Conservation (phyloP, 1,139 yeast species). For the Yueomyces sp. region DNA sequence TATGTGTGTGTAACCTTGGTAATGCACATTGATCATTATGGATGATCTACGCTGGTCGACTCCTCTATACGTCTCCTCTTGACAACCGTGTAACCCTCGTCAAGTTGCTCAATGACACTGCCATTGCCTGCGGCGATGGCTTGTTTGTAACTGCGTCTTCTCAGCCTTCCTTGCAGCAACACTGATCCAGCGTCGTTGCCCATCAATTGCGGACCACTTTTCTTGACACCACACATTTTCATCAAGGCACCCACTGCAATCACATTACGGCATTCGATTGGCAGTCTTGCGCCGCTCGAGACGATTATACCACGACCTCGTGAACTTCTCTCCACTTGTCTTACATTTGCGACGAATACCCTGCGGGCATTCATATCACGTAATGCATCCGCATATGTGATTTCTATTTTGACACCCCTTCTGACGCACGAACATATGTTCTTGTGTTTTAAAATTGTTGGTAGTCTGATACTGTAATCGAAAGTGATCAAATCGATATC, state of each 20-base stretch:
- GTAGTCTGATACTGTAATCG: constrained; percentile 51
- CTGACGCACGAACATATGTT: constrained; percentile 73
- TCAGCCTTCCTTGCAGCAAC: constrained; percentile 57
- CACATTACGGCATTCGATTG: constrained; percentile 50
- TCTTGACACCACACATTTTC: constrained; percentile 46
- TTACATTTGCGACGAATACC: constrained; percentile 56
- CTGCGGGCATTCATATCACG: constrained; percentile 35
- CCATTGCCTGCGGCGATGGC: constrained; percentile 38
- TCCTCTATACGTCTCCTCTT: constrained; percentile 5
- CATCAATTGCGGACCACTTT: constrained; percentile 47
- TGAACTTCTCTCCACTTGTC: constrained; percentile 71
- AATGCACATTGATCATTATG: too few relatives aligned
- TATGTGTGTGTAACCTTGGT: too few relatives aligned
- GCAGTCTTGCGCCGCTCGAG: constrained; percentile 58
- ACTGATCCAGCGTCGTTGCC: constrained; percentile 49
- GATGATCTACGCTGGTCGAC: too few relatives aligned
- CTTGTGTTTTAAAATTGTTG: constrained; percentile 72
- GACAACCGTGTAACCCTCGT: constrained; percentile 5
- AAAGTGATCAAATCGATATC: constrained; percentile 66
- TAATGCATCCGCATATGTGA: constrained; percentile 49
- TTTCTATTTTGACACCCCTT: constrained; percentile 66
- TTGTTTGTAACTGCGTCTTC: constrained; percentile 61
- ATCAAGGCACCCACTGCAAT: constrained; percentile 59
- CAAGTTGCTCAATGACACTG: constrained; percentile 8
- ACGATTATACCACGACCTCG: constrained; percentile 69